Base-by-base conservation (phyloP, 768 basidiomycete genomes). In the Fomitopsis serialis region DNA sequence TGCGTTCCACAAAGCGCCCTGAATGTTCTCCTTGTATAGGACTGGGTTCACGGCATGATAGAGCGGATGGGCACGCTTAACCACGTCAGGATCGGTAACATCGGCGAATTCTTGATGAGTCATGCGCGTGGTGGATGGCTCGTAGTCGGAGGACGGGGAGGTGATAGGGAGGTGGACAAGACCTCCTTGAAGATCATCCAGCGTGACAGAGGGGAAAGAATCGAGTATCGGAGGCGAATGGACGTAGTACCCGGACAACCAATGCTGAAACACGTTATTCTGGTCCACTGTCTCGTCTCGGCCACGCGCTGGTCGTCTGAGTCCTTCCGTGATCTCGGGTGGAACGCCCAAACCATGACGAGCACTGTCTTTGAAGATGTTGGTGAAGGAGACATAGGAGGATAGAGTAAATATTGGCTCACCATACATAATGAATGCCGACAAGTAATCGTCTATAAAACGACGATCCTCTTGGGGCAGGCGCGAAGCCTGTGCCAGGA, bases 401-500 rank as follows among this genome's bases (percentile, higher is more conserved):
- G 13, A 32, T 32, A 32, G 6, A 32, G 11, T 32, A 32, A 32
- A 32, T 32, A 32, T 32, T 6, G 12, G 8, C 52, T 25, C 19
- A 53, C 53, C 53, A 17, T 42, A 54, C n/a, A 54, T 19, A 15
- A 54, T 25, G 19, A 40, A 44, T 8, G 46, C 48, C 13, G 45
- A n/a, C 46, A 54, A 10, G 34, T 54, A 48, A 15, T 12, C 27
- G 9, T 21, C 53, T 9, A 54, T 46, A 2, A 54, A 15, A 6
- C 21, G 40, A 23, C 34, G 37, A 13, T 34, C 25, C 12, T 42
- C 21, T 15, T 3, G 2, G 11, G 53, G 47, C 2, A 54, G 47
- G 4, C 12, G 9, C 22, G 8, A 37, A 6, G 53, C 53, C 25
- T 59, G 32, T 25, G 57, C 49, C 17, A 61, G 52, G 0, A 57